These are phyloP conservation scores for Debaryomycetaceae sp. DNA, from an alignment of 1,139 yeast species.

Conservation along the genomic window DNA sequence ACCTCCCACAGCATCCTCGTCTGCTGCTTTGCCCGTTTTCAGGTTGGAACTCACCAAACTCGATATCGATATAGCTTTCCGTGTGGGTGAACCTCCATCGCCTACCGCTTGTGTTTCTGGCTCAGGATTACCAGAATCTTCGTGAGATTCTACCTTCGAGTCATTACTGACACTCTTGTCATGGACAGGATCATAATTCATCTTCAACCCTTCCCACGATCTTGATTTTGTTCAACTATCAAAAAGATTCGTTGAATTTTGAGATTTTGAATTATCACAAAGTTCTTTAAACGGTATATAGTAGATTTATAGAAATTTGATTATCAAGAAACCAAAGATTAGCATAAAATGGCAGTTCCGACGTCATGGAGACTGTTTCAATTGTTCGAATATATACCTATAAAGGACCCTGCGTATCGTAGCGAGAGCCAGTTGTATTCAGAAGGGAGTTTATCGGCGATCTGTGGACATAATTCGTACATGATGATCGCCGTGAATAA, in stretches of 20 bases:
- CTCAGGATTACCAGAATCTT: not conserved
- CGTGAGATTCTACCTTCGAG: conserved; percentile 3
- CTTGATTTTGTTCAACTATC: conserved; percentile 1
- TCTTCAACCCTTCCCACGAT: conserved; percentile 5
- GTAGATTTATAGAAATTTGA: not conserved
- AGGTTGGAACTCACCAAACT: conserved; percentile 12
- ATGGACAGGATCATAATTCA: conserved; percentile 35
- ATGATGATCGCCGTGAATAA: conserved; percentile 59
- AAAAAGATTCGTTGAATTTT: not conserved
- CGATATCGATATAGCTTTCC: conserved; percentile 13
- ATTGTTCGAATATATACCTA: conserved; percentile 80
- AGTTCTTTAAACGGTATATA: not conserved
- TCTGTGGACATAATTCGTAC: conserved; percentile 50
- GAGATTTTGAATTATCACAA: conserved; percentile 1
- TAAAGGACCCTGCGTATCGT: conserved; percentile 76
- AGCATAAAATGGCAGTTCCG: conserved; percentile 16
- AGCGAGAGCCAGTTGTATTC: conserved; percentile 66
- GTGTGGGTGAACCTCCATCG: conserved; percentile 6
- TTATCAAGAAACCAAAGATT: not conserved
- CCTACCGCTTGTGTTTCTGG: not conserved
- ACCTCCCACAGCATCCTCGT: conserved; percentile 13
- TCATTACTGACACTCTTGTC: conserved; percentile 17
- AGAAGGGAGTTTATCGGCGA: conserved; percentile 68
- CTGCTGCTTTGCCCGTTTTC: conserved; percentile 10
- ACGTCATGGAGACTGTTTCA: conserved; percentile 83